These are phyloP conservation scores for Glycine tomentella DNA, from an alignment of 306 rosid genomes.

Conservation along the genomic window DNA sequence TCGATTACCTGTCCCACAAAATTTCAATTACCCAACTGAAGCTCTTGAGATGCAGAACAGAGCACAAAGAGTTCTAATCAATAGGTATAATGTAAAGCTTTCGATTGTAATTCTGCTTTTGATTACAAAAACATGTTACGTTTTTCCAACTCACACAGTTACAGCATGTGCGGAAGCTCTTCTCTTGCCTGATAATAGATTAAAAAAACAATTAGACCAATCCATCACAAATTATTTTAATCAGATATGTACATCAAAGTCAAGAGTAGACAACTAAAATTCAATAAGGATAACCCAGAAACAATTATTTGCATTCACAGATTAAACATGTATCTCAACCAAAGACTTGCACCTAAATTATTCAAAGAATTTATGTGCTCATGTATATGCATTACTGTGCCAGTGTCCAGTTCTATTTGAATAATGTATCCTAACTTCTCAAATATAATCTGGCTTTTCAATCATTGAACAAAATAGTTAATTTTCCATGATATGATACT, in stretches of 20 bases:
- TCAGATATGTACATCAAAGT: background rate
- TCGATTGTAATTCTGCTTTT: too few species aligned
- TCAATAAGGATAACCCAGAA: constrained; percentile 3
- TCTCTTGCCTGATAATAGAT: constrained; percentile 51
- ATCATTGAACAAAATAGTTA: background rate
- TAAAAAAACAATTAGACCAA: constrained; percentile 29
- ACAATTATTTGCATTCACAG: background rate
- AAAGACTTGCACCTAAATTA: constrained; percentile 17
- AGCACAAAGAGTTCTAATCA: too few species aligned
- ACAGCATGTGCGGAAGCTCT: constrained; percentile 9
- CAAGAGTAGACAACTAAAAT: constrained; percentile 7
- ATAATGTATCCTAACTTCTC: background rate
- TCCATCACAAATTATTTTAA: constrained; percentile 10
- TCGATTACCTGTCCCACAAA: too few species aligned
- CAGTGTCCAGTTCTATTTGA: background rate
- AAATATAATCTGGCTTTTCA: background rate
- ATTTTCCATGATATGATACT: background rate
- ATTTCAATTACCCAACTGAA: too few species aligned
- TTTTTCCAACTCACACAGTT: too few species aligned
- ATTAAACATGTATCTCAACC: background rate
- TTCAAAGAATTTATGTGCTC: background rate
- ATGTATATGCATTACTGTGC: background rate
- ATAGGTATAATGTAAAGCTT: too few species aligned
- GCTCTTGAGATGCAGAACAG: too few species aligned
- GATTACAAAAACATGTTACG: too few species aligned